Percentiles rank a stretch among this genome's conserved stretches.
phyloP scores from a whole-genome alignment of 2,329 filamentous ascomycete species.

The Botryotinia globosa region DNA sequence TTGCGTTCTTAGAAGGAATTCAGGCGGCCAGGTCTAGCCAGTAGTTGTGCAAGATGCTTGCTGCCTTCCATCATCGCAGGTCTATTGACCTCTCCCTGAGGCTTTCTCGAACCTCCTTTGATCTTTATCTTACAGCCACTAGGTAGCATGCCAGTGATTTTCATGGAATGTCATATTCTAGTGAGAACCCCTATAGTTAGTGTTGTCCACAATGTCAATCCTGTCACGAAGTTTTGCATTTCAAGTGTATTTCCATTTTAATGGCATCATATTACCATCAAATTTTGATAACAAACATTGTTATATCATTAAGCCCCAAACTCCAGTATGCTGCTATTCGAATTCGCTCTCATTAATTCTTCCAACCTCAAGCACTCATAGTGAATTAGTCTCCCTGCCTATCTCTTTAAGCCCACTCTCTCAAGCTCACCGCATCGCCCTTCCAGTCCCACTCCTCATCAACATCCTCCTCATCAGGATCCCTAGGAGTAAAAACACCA shows the following conservation, averaged over 20 bases:
- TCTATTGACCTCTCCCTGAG: neutral
- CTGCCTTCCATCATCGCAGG: neutral
- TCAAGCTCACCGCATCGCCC: neutral
- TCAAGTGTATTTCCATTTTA: neutral
- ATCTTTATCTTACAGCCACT: neutral
- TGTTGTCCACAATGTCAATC: neutral
- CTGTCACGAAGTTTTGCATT: neutral
- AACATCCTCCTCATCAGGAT: neutral
- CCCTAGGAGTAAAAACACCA: too few relatives aligned
- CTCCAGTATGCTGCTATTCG: neutral
- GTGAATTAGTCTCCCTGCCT: neutral
- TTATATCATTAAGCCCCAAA: neutral
- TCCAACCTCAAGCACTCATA: neutral
- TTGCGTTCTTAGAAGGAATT: neutral
- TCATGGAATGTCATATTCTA: too few relatives aligned
- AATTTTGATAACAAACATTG: neutral
- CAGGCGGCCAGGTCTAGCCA: neutral
- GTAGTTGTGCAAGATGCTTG: neutral
- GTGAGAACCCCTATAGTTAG: neutral
- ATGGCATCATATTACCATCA: neutral
- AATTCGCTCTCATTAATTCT: neutral
- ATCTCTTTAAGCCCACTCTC: neutral
- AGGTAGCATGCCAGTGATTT: neutral
- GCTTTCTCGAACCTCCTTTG: neutral
- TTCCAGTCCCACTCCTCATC: neutral